These are phyloP conservation scores for Aureobasidium sp. DNA, from an alignment of 2,329 filamentous ascomycete genomes.

Conservation along the genomic window DNA sequence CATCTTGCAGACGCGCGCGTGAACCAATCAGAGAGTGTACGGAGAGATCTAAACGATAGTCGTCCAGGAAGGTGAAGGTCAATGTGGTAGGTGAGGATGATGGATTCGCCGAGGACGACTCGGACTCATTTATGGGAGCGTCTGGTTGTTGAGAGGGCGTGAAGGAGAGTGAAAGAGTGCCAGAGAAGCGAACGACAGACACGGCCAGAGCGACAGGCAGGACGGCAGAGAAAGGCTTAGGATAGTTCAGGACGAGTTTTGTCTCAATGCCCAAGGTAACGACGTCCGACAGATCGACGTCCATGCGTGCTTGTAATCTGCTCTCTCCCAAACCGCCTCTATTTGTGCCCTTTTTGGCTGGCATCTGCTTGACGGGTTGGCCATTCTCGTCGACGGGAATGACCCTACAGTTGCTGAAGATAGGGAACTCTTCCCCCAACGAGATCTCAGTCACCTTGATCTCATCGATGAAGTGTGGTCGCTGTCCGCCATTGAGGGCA, in stretches of 20 bases:
- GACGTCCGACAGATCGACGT: slow-evolving; percentile 93
- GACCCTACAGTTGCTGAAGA: slow-evolving; percentile 95
- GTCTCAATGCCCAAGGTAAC: slow-evolving; percentile 93
- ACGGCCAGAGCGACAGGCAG: slow-evolving; percentile 88
- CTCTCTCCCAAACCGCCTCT: slow-evolving; percentile 55
- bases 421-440: slow-evolving; percentile 93
- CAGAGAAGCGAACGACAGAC: slow-evolving; percentile 87
- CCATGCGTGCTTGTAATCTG: slow-evolving; percentile 86
- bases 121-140: slow-evolving; percentile 1
- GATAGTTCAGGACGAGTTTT: slow-evolving; percentile 88
- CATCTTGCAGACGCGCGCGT: slow-evolving; percentile 72
- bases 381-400: slow-evolving; percentile 85
- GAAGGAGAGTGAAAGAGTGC: slow-evolving; percentile 88
- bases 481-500: slow-evolving; percentile 73
- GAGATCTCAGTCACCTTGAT: slow-evolving; percentile 92
- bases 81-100: slow-evolving; percentile 60
- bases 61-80: slow-evolving; percentile 87
- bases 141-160: slow-evolving; percentile 55
- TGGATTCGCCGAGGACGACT: slow-evolving; percentile 10
- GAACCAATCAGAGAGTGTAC: slow-evolving; percentile 73
- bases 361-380: slow-evolving; percentile 39
- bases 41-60: slow-evolving; percentile 77
- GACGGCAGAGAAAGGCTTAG: slow-evolving; percentile 79
- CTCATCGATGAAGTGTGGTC: slow-evolving; percentile 87
- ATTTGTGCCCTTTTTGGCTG: slow-evolving; percentile 34